Conservation (phyloP, 768 basidiomycete species). For the Tremella fuciformis region DNA sequence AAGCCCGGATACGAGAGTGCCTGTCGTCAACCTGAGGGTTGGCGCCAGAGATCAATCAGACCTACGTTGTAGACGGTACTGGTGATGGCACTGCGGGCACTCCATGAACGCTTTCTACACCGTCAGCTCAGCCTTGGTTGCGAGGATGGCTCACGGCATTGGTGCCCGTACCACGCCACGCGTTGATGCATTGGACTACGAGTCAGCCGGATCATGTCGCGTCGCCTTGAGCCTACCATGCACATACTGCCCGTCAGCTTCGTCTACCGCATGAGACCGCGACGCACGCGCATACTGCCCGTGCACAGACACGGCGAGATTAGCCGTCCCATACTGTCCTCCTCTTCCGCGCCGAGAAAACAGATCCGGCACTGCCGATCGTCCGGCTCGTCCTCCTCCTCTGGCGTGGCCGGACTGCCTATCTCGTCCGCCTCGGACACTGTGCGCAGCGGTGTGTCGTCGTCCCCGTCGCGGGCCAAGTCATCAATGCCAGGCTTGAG, state of each 20-base stretch:
- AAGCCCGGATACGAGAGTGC: constrained; percentile 41
- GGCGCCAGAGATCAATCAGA: neutral
- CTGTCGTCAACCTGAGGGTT: constrained; percentile 10
- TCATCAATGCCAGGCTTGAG: too few species aligned
- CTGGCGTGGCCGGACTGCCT: neutral
- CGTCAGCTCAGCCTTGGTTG: constrained; percentile 5
- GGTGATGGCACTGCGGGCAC: constrained; percentile 47
- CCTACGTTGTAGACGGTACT: constrained; percentile 38
- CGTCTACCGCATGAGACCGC: neutral
- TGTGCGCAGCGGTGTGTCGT: too few species aligned
- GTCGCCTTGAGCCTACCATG: constrained; percentile 31
- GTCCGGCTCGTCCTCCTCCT: constrained; percentile 23
- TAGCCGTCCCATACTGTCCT: constrained; percentile 63
- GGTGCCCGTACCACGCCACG: constrained; percentile 44
- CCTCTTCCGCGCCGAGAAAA: constrained; percentile 63
- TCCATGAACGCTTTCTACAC: constrained; percentile 43
- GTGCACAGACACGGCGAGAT: constrained; percentile 78
- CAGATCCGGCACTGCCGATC: constrained; percentile 69
- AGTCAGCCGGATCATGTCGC: neutral
- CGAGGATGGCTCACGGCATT: constrained; percentile 33
- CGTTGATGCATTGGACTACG: constrained; percentile 43
- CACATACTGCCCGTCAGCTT: constrained; percentile 32
- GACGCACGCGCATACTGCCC: constrained; percentile 67
- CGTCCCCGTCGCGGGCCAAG: too few species aligned
- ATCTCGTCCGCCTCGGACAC: too few species aligned